These are phyloP conservation scores for Mycosphaerella arachidis DNA, from an alignment of 2,329 filamentous ascomycete genomes.

Conservation along the genomic window DNA sequence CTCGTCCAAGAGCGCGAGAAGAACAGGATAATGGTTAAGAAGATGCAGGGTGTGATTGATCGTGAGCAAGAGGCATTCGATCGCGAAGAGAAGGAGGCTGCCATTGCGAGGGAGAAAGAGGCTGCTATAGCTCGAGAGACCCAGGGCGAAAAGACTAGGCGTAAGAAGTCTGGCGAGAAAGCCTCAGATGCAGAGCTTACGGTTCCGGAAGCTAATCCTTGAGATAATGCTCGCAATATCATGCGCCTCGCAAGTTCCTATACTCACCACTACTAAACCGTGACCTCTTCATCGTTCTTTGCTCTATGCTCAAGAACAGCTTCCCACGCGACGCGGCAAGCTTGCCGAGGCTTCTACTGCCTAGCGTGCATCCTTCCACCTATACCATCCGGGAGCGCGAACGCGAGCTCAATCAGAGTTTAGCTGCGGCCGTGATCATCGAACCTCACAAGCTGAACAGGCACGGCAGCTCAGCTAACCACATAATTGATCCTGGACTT, in stretches of 20 bases:
- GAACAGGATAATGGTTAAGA: conserved; percentile 33
- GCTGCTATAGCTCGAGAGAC: neutral
- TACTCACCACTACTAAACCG: neutral
- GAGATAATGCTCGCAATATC: neutral
- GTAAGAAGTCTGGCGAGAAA: neutral
- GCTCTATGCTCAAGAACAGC: neutral
- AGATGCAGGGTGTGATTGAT: conserved; percentile 47
- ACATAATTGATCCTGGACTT: neutral
- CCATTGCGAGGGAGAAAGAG: neutral
- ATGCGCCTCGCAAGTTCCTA: neutral
- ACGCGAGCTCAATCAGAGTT: neutral
- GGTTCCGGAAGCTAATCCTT: neutral
- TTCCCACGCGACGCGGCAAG: neutral
- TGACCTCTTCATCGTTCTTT: neutral
- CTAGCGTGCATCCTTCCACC: neutral
- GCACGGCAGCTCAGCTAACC: neutral
- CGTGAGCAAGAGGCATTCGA: conserved; percentile 44
- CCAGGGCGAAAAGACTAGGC: neutral
- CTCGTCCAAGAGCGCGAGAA: conserved; percentile 28
- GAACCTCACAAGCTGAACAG: neutral
- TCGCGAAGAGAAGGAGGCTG: conserved; percentile 31
- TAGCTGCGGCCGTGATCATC: neutral
- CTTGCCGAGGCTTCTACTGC: neutral
- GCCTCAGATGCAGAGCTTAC: neutral
- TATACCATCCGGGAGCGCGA: neutral